Evolutionary conservation across 2,329 filamentous ascomycete genomes (phyloP).

Genomic region (Lecanicillium sp.): DNA sequence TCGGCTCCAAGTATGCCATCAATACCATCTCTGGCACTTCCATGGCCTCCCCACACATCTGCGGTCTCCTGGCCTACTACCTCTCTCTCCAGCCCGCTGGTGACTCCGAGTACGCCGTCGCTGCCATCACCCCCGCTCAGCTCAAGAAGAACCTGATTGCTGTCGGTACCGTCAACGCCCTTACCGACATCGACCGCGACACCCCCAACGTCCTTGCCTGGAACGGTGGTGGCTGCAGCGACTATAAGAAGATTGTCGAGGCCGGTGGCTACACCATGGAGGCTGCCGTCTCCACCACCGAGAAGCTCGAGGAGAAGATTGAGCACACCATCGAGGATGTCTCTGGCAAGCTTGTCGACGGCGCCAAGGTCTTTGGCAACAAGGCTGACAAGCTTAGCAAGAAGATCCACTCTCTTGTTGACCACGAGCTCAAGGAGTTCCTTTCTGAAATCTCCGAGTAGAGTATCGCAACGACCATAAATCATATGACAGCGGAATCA

Average conservation of each 20-base stretch:
- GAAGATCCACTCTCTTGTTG: constrained; percentile 55
- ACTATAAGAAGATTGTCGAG: constrained; percentile 78
- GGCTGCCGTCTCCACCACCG: constrained; percentile 35
- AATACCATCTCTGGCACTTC: constrained; percentile 99
- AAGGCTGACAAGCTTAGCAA: constrained; percentile 56
- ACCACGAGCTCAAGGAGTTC: constrained; percentile 54
- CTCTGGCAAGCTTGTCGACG: constrained; percentile 48
- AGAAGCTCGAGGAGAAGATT: constrained; percentile 54
- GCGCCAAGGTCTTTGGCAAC: constrained; percentile 41
- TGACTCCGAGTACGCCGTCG: constrained; percentile 87
- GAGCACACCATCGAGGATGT: constrained; percentile 48
- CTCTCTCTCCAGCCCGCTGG: constrained; percentile 87
- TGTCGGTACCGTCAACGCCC: constrained; percentile 70
- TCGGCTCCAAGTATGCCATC: constrained; percentile 87
- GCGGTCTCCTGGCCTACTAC: constrained; percentile 94
- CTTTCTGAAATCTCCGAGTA: constrained; percentile 42
- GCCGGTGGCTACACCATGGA: constrained; percentile 62
- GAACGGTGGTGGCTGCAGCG: constrained; percentile 93
- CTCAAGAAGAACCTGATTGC: constrained; percentile 83
- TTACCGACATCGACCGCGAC: constrained; percentile 74
- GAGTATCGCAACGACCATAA: constrained; percentile 5
- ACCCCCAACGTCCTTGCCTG: constrained; percentile 95
- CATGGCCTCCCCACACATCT: constrained; percentile 97
- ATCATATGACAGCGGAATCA: no score
- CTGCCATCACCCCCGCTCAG: constrained; percentile 84